These are phyloP conservation scores for Zoysia japonica DNA, from an alignment of 176 grass and related monocot genomes.

Conservation along the genomic window DNA sequence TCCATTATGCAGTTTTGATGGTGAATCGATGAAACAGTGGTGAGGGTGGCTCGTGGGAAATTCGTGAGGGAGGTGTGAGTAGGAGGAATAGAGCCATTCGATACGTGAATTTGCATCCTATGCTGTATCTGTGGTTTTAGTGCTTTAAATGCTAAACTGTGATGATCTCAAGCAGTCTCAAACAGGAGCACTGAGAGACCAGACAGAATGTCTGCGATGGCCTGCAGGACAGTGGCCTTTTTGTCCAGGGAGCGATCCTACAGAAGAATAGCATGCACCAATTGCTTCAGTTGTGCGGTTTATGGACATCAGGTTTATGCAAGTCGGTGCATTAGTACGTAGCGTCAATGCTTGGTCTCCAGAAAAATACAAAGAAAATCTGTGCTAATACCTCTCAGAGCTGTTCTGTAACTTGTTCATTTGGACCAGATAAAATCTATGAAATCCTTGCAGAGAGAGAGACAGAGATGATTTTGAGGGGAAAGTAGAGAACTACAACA, in stretches of 20 bases:
- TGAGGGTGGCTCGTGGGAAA: too few relatives aligned
- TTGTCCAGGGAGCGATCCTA: neutral
- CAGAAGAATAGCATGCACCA: too few relatives aligned
- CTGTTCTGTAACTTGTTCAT: neutral
- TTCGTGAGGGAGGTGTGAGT: too few relatives aligned
- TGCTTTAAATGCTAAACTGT: neutral
- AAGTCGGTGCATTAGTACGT: too few relatives aligned
- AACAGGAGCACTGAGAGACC: neutral
- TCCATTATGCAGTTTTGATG: too few relatives aligned
- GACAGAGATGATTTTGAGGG: neutral
- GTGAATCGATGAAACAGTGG: too few relatives aligned
- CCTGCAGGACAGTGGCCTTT: neutral
- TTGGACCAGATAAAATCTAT: neutral
- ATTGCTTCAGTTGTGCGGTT: too few relatives aligned
- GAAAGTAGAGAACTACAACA: slow-evolving; percentile 28
- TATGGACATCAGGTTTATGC: too few relatives aligned
- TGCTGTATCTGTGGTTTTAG: slow-evolving; percentile 8
- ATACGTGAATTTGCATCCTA: neutral
- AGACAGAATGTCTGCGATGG: neutral
- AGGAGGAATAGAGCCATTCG: too few relatives aligned
- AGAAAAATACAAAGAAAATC: too few relatives aligned
- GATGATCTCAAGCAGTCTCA: slow-evolving; percentile 29
- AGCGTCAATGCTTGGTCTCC: too few relatives aligned
- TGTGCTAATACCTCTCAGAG: too few relatives aligned
- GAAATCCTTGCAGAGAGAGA: neutral